Evolutionary conservation across 176 grass and related monocot species (phyloP).

Genomic region (Musa acuminata): DNA sequence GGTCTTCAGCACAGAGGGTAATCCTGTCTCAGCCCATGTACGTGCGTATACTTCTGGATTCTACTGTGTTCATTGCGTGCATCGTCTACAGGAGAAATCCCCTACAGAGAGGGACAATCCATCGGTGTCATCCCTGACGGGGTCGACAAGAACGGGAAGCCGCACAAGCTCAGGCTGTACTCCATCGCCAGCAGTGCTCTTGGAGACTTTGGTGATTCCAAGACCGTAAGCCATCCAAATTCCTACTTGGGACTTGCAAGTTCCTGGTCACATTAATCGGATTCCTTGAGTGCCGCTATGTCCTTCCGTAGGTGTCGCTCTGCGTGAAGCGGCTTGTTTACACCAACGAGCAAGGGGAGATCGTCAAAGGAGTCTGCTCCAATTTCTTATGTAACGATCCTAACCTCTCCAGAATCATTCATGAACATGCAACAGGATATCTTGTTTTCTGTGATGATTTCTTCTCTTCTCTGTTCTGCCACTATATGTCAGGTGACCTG

Average conservation of each 20-base stretch:
- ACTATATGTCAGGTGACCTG: slow-evolving; percentile 43
- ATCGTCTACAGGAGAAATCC: slow-evolving; percentile 40
- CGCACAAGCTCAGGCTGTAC: slow-evolving; percentile 88
- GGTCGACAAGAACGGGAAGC: slow-evolving; percentile 80
- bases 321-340: slow-evolving; percentile 95
- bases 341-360: slow-evolving; percentile 77
- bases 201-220: slow-evolving; percentile 86
- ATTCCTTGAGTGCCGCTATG: too few relatives aligned
- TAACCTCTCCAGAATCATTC: not conserved
- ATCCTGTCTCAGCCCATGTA: not conserved
- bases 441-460: not conserved
- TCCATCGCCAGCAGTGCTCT: slow-evolving; percentile 93
- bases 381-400: slow-evolving; percentile 68
- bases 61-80: not conserved
- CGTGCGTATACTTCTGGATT: not conserved
- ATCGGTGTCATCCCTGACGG: slow-evolving; percentile 76
- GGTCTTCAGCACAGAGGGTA: slow-evolving; percentile 84
- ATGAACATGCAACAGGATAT: too few relatives aligned
- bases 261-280: not conserved
- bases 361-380: slow-evolving; percentile 94
- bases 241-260: not conserved
- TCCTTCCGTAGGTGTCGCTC: slow-evolving; percentile 52
- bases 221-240: slow-evolving; percentile 38
- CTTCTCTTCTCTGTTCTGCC: not conserved
- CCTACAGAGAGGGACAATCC: slow-evolving; percentile 87